Evolutionary conservation across 192 early-diverging fungal genomes (phyloP).

Genomic region (Podila verticillata): DNA sequence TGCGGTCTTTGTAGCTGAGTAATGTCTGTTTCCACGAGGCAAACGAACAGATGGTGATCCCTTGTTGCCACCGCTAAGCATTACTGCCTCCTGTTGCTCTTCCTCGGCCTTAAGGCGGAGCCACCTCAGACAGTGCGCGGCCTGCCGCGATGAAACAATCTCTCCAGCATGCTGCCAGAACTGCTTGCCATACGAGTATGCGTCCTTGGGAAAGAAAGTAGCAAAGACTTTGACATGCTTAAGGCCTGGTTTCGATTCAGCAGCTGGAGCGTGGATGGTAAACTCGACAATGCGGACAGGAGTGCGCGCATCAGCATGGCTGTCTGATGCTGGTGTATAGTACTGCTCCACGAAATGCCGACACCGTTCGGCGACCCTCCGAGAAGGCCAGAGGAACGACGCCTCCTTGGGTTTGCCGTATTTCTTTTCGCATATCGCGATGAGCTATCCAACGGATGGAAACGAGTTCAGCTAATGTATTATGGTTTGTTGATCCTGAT

Average conservation of each 20-base stretch:
- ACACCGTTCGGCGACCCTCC: slow-evolving; percentile 71
- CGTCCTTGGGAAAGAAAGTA: slow-evolving; percentile 79
- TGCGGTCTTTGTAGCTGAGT: slow-evolving; percentile 8
- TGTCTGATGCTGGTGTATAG: slow-evolving; percentile 40
- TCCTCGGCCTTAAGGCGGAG: slow-evolving; percentile 64
- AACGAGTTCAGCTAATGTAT: neutral
- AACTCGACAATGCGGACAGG: slow-evolving; percentile 74
- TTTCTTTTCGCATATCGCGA: slow-evolving; percentile 62
- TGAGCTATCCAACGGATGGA: slow-evolving; percentile 26
- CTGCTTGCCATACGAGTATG: slow-evolving; percentile 82
- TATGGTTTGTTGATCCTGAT: too few species aligned
- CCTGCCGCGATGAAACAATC: slow-evolving; percentile 87
- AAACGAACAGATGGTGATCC: slow-evolving; percentile 12
- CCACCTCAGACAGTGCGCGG: slow-evolving; percentile 81
- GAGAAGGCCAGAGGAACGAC: slow-evolving; percentile 81
- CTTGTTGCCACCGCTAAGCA: slow-evolving; percentile 26
- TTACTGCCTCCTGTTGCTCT: slow-evolving; percentile 26
- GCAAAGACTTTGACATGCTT: slow-evolving; percentile 61
- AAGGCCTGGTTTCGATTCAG: slow-evolving; percentile 52
- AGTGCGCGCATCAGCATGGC: slow-evolving; percentile 6
- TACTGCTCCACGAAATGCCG: slow-evolving; percentile 68
- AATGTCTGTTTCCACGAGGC: slow-evolving; percentile 38
- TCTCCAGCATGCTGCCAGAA: slow-evolving; percentile 98
- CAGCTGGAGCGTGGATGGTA: slow-evolving; percentile 59
- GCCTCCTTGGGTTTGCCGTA: slow-evolving; percentile 72